A percentile compares a stretch with the other conserved stretches of the same genome.
Evolutionary conservation across 1,284 basidiomycete genomes (phyloP).

Genomic region (Ustilago tritici): DNA sequence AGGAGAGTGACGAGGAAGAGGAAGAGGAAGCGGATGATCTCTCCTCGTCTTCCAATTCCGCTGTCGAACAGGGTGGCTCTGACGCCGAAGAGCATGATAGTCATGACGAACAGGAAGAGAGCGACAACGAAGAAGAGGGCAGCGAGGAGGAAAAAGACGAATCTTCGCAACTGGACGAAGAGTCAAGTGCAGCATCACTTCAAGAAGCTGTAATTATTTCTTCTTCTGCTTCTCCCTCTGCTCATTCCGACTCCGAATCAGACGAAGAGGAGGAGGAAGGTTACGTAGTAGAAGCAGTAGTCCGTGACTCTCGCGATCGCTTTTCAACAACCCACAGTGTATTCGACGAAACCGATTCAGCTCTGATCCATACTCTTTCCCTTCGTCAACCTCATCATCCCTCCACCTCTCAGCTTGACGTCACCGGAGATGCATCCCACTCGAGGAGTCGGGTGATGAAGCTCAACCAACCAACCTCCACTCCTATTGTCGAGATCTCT

Average conservation of each 20-base stretch:
- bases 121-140: slow-evolving; percentile 12
- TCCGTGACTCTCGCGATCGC: slow-evolving; percentile 35
- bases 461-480: slow-evolving; percentile 51
- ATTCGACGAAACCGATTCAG: background rate
- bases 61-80: background rate
- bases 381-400: slow-evolving; percentile 32
- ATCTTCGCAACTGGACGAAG: slow-evolving; percentile 18
- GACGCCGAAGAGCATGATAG: background rate
- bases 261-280: slow-evolving; percentile 11
- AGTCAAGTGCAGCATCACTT: slow-evolving; percentile 7
- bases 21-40: background rate
- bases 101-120: slow-evolving; percentile 1
- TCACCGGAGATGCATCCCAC: slow-evolving; percentile 31
- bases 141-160: slow-evolving; percentile 18
- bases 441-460: slow-evolving; percentile 54
- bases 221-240: slow-evolving; percentile 18
- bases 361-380: slow-evolving; percentile 42
- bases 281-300: slow-evolving; percentile 18
- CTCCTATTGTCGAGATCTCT: slow-evolving; percentile 61
- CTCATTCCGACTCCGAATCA: slow-evolving; percentile 4
- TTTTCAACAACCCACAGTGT: slow-evolving; percentile 19
- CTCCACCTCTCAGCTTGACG: background rate
- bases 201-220: slow-evolving; percentile 25
- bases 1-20: background rate
- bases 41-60: background rate